Percentiles rank a stretch among this genome's conserved stretches.
phyloP scores from a whole-genome alignment of 257 asterid species.

The Solanum phureja region DNA sequence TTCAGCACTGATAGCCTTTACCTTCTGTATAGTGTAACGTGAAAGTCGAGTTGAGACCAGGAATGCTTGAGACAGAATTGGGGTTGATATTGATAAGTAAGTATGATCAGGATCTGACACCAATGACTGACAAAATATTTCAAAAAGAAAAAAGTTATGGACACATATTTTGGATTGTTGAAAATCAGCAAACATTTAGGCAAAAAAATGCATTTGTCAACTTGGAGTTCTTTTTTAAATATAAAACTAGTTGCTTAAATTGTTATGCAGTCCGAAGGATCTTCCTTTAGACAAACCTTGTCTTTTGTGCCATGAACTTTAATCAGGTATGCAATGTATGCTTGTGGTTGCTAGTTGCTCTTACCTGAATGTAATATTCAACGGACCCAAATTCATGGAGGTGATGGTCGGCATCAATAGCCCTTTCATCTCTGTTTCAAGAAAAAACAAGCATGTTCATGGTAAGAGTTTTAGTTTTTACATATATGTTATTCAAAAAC shows the following conservation, averaged over 20 bases:
- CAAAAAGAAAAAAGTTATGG: not conserved
- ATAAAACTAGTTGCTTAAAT: not conserved
- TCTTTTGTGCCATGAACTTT: not conserved
- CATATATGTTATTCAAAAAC: not conserved
- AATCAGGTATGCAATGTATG: not conserved
- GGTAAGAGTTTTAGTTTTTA: not conserved
- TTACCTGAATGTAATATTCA: slow-evolving; percentile 77
- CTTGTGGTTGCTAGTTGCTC: not conserved
- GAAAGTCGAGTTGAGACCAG: slow-evolving; percentile 41
- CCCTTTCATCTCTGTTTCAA: slow-evolving; percentile 39
- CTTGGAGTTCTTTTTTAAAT: too few relatives aligned
- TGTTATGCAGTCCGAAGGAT: not conserved
- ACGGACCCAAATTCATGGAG: slow-evolving; percentile 78
- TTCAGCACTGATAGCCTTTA: slow-evolving; percentile 45
- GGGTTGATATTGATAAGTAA: slow-evolving; percentile 68
- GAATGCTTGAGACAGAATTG: slow-evolving; percentile 60
- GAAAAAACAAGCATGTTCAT: not conserved
- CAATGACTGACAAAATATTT: slow-evolving; percentile 36
- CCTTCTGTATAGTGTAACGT: slow-evolving; percentile 42
- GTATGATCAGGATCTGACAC: slow-evolving; percentile 44
- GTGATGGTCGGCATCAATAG: slow-evolving; percentile 58
- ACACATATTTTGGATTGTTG: not conserved
- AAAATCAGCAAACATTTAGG: not conserved
- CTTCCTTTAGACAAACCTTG: not conserved
- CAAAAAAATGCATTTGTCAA: not conserved